These are phyloP conservation scores for Myotisia sp. DNA, from an alignment of 2,329 filamentous ascomycete genomes.

Conservation along the genomic window DNA sequence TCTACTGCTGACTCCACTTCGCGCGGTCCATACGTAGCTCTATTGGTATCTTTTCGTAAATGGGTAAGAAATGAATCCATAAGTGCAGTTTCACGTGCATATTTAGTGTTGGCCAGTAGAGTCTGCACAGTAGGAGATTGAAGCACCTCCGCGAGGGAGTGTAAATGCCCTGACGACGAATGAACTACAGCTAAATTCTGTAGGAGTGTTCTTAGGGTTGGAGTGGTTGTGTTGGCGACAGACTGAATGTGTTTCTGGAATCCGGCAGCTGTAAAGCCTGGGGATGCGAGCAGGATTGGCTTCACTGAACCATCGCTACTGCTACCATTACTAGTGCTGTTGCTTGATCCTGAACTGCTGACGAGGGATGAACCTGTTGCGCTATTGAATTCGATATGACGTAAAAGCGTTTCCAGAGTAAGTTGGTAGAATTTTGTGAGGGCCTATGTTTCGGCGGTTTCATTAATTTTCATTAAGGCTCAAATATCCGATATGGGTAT, in stretches of 20 bases:
- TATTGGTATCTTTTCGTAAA: slow-evolving; percentile 69
- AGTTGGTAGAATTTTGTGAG: slow-evolving; percentile 66
- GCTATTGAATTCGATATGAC: slow-evolving; percentile 58
- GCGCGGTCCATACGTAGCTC: slow-evolving; percentile 76
- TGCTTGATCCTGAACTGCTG: slow-evolving; percentile 17
- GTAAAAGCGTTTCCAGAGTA: slow-evolving; percentile 57
- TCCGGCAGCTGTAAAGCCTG: slow-evolving; percentile 69
- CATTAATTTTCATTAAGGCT: background rate
- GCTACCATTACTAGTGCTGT: slow-evolving; percentile 23
- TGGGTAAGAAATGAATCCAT: slow-evolving; percentile 74
- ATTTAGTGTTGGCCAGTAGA: slow-evolving; percentile 74
- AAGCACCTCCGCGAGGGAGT: slow-evolving; percentile 76
- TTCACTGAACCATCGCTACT: slow-evolving; percentile 31
- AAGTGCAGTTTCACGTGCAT: slow-evolving; percentile 63
- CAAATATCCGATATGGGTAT: no score
- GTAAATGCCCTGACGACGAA: slow-evolving; percentile 69
- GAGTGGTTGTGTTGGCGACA: slow-evolving; percentile 46
- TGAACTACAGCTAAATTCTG: slow-evolving; percentile 54
- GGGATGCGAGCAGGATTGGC: slow-evolving; percentile 72
- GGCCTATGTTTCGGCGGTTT: slow-evolving; percentile 33
- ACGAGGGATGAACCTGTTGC: slow-evolving; percentile 24
- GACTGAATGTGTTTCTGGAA: slow-evolving; percentile 62
- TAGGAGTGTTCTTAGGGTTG: slow-evolving; percentile 53
- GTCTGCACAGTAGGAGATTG: slow-evolving; percentile 63
- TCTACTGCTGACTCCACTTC: slow-evolving; percentile 72